phyloP scores from a whole-genome alignment of 345 rosid genomes.

The Triadica sebifera region DNA sequence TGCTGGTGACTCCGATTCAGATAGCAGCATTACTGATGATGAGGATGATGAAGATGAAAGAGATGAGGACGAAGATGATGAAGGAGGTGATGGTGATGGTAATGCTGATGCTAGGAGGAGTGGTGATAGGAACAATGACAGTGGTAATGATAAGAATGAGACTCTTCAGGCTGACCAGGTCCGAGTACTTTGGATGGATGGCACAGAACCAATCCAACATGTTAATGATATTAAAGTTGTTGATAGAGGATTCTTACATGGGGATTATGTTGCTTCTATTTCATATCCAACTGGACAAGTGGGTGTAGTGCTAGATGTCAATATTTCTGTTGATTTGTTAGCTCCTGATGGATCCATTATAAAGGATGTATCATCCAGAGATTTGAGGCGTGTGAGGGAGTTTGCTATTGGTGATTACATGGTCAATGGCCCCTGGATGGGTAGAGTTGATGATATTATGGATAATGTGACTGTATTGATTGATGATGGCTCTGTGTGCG shows the following conservation, averaged over 20 bases:
- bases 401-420: constrained; percentile 85
- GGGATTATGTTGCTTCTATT: constrained; percentile 86
- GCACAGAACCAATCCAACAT: constrained; percentile 65
- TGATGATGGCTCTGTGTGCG: constrained; percentile 95
- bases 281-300: constrained; percentile 84
- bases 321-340: constrained; percentile 67
- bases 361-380: constrained; percentile 61
- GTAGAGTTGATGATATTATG: constrained; percentile 85
- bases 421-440: constrained; percentile 90
- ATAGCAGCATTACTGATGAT: constrained; percentile 59
- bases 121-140: constrained; percentile 30
- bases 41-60: constrained; percentile 42
- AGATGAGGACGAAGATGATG: constrained; percentile 30
- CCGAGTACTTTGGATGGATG: constrained; percentile 87
- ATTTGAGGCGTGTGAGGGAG: constrained; percentile 84
- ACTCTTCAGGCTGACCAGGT: constrained; percentile 69
- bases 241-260: constrained; percentile 90
- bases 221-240: constrained; percentile 55
- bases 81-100: constrained; percentile 34
- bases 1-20: constrained; percentile 93
- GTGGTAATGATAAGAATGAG: constrained; percentile 45
- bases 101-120: constrained; percentile 26
- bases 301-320: constrained; percentile 79
- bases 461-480: constrained; percentile 91
- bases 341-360: constrained; percentile 62